Conservation (phyloP, 305 asterid genomes). For the Nicotiana rustica region DNA sequence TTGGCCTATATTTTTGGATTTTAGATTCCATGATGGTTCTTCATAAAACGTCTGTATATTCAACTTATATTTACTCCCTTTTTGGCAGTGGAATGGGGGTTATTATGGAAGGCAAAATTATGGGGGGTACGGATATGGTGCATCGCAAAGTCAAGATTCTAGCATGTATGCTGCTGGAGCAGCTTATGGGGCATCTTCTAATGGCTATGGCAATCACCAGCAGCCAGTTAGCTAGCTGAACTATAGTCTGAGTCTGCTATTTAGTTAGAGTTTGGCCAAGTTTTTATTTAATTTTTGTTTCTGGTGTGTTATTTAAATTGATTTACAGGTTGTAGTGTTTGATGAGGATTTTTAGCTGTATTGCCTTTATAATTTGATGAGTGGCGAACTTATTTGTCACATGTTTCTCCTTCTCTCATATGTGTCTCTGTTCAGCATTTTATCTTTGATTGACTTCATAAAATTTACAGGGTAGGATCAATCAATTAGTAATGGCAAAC, state of each 20-base stretch:
- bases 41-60: neutral
- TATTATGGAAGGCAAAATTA: slow-evolving; percentile 70
- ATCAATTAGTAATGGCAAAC: neutral
- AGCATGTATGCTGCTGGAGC: slow-evolving; percentile 51
- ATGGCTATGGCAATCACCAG: slow-evolving; percentile 66
- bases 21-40: neutral
- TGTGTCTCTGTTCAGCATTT: neutral
- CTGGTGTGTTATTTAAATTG: slow-evolving; percentile 15
- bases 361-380: slow-evolving; percentile 8
- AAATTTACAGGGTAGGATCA: neutral
- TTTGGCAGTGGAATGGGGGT: slow-evolving; percentile 57
- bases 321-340: neutral
- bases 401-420: neutral
- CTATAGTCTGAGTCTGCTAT: slow-evolving; percentile 9
- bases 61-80: slow-evolving; percentile 27
- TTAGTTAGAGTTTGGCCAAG: slow-evolving; percentile 17
- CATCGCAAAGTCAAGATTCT: slow-evolving; percentile 42
- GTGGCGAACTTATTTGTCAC: neutral
- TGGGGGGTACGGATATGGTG: slow-evolving; percentile 65
- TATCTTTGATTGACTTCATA: neutral
- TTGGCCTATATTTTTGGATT: slow-evolving; percentile 21
- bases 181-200: slow-evolving; percentile 58
- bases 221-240: slow-evolving; percentile 48
- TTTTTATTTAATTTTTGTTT: neutral
- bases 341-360: slow-evolving; percentile 17